Percentiles rank a stretch among this genome's conserved stretches.
These are phyloP conservation scores for Conidiobolus coronatus DNA, from an alignment of 371 early-diverging fungal genomes.

Conservation along the genomic window DNA sequence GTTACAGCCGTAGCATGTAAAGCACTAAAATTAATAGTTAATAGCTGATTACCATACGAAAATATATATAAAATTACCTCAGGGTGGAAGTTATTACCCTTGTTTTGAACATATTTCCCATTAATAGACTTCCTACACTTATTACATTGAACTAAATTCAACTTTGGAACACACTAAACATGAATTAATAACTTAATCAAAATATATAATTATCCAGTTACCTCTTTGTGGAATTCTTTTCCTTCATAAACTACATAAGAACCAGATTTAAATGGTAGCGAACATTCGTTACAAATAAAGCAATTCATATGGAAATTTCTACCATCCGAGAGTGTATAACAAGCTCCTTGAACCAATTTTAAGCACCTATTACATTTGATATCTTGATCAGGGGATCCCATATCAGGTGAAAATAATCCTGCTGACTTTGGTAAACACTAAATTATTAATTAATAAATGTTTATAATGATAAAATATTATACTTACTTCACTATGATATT, in stretches of 20 bases:
- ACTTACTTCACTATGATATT: slow-evolving; percentile 5
- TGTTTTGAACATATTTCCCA: slow-evolving; percentile 4
- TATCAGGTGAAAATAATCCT: neutral
- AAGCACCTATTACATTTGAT: neutral
- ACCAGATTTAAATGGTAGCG: slow-evolving; percentile 1
- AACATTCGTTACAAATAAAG: slow-evolving; percentile 5
- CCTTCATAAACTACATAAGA: slow-evolving; percentile 4
- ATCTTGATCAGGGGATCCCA: slow-evolving; percentile 3
- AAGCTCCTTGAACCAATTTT: neutral
- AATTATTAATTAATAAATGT: neutral
- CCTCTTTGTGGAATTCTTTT: slow-evolving; percentile 3
- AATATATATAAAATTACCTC: slow-evolving; percentile 6
- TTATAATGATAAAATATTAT: neutral
- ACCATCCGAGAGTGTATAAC: slow-evolving; percentile 4
- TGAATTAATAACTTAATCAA: neutral
- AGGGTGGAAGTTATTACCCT: slow-evolving; percentile 7
- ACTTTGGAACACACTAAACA: slow-evolving; percentile 5
- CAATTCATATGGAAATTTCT: slow-evolving; percentile 4
- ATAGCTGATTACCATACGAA: neutral
- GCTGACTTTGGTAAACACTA: neutral
- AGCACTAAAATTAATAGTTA: slow-evolving; percentile 1
- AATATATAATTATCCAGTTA: neutral
- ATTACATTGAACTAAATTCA: neutral
- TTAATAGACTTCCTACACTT: slow-evolving; percentile 1
- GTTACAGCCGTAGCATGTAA: slow-evolving; percentile 5